A percentile compares a stretch with the other conserved stretches of the same genome.
These are phyloP conservation scores for Euryodendron excelsum DNA, from an alignment of 148 eudicot genomes.

Conservation along the genomic window DNA sequence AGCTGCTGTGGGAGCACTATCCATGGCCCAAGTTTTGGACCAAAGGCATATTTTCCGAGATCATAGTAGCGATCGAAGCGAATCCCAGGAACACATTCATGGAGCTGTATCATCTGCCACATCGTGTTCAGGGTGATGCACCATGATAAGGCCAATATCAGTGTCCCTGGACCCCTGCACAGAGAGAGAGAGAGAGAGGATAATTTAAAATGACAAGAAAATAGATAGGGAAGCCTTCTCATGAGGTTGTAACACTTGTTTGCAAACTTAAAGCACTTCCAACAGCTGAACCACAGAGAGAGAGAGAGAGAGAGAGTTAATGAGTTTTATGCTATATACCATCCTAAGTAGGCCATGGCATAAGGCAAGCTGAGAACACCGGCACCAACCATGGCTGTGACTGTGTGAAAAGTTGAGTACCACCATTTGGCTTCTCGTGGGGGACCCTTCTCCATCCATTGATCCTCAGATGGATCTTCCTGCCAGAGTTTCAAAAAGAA, in stretches of 20 bases:
- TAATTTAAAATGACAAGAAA: too few relatives aligned
- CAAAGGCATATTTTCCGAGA: slow-evolving; percentile 71
- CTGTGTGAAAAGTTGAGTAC: slow-evolving; percentile 83
- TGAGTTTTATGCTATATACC: slow-evolving; percentile 37
- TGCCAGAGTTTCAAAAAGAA: slow-evolving; percentile 1
- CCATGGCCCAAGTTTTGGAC: slow-evolving; percentile 85
- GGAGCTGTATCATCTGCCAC: slow-evolving; percentile 95
- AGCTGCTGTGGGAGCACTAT: slow-evolving; percentile 92
- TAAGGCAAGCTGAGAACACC: slow-evolving; percentile 89
- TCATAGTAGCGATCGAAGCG: slow-evolving; percentile 76
- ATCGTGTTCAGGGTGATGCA: slow-evolving; percentile 70
- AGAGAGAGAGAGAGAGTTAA: neutral
- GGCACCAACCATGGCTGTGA: slow-evolving; percentile 91
- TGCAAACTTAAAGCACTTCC: neutral
- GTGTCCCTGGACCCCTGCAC: slow-evolving; percentile 79
- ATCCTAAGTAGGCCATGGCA: slow-evolving; percentile 90
- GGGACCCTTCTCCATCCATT: slow-evolving; percentile 44
- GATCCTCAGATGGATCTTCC: slow-evolving; percentile 36
- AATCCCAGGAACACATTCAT: slow-evolving; percentile 79
- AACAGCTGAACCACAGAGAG: too few relatives aligned
- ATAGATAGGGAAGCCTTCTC: neutral
- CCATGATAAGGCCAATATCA: slow-evolving; percentile 77
- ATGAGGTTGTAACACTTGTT: neutral
- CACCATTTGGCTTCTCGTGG: slow-evolving; percentile 84
- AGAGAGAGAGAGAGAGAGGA: neutral